phyloP scores from a whole-genome alignment of 2,329 filamentous ascomycete species.

The Paecilomyces dactylethromorphus region DNA sequence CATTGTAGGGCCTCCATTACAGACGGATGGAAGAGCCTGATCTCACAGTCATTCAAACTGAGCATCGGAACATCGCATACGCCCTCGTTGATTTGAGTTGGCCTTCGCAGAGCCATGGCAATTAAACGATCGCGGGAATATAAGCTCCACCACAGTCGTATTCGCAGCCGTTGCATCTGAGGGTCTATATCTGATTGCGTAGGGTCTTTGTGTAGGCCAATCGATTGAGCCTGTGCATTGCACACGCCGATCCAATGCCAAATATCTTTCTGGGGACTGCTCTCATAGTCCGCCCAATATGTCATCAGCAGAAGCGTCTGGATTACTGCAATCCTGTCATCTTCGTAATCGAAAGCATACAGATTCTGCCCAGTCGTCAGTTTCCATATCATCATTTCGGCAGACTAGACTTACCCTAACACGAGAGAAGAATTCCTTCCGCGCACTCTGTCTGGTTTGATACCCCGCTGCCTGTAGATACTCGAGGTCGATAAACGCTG shows the following conservation, averaged over 20 bases:
- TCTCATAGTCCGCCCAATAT: slow-evolving; percentile 88
- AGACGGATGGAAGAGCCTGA: slow-evolving; percentile 57
- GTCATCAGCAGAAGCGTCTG: slow-evolving; percentile 83
- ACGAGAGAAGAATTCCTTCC: slow-evolving; percentile 77
- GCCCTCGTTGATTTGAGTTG: slow-evolving; percentile 80
- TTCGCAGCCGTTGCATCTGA: slow-evolving; percentile 67
- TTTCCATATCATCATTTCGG: slow-evolving; percentile 1
- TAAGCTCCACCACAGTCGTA: slow-evolving; percentile 89
- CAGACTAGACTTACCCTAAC: slow-evolving; percentile 58
- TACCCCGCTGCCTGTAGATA: slow-evolving; percentile 69
- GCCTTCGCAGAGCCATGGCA: slow-evolving; percentile 80
- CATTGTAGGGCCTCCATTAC: slow-evolving; percentile 59
- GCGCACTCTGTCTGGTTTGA: slow-evolving; percentile 65
- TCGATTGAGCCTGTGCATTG: slow-evolving; percentile 79
- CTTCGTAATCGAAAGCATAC: slow-evolving; percentile 87
- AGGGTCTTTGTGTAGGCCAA: slow-evolving; percentile 76
- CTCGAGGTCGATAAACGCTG: slow-evolving; percentile 73
- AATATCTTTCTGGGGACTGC: slow-evolving; percentile 79
- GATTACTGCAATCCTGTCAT: slow-evolving; percentile 74
- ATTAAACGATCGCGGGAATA: slow-evolving; percentile 88
- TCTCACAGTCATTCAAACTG: slow-evolving; percentile 70
- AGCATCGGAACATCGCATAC: slow-evolving; percentile 91
- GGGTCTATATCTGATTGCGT: slow-evolving; percentile 61
- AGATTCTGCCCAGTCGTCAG: slow-evolving; percentile 51
- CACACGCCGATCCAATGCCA: slow-evolving; percentile 95